Percentiles rank a stretch among this genome's conserved stretches.
Conservation (phyloP, 345 rosid species). For the Salix koriyanagi region DNA sequence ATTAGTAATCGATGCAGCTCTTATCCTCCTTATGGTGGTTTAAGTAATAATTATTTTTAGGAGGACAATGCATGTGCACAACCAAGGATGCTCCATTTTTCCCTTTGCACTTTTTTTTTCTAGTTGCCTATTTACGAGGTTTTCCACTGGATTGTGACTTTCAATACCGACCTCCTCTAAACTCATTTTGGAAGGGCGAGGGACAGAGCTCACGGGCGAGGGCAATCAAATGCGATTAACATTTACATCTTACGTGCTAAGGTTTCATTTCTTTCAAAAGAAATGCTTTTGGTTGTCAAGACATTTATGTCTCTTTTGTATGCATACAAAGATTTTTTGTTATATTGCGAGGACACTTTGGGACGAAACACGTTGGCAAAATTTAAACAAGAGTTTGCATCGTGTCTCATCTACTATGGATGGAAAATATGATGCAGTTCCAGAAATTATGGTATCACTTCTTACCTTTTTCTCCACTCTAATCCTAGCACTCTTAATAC, state of each 20-base stretch:
- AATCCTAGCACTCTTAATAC: not conserved
- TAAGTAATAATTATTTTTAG: too few relatives aligned
- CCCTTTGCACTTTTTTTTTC: not conserved
- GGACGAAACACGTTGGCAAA: conserved; percentile 79
- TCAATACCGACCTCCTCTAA: not conserved
- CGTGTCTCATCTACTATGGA: conserved; percentile 79
- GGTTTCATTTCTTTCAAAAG: conserved; percentile 34
- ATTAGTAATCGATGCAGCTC: too few relatives aligned
- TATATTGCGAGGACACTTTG: conserved; percentile 58
- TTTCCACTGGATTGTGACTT: not conserved
- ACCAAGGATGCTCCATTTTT: too few relatives aligned
- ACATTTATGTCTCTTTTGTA: conserved; percentile 6
- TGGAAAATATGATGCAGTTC: conserved; percentile 85
- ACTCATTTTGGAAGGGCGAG: conserved; percentile 63
- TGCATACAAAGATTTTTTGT: conserved; percentile 7
- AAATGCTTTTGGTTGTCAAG: conserved; percentile 1
- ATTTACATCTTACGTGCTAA: conserved; percentile 84
- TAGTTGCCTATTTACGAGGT: not conserved
- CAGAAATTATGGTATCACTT: conserved; percentile 59
- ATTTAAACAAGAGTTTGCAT: conserved; percentile 66
- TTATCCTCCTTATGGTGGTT: too few relatives aligned
- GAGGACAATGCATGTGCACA: too few relatives aligned
- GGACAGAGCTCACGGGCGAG: conserved; percentile 92
- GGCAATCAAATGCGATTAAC: conserved; percentile 81
- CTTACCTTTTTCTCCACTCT: not conserved